Evolutionary conservation across 2,329 filamentous ascomycete genomes (phyloP).

Genomic region (Calonectria montana): DNA sequence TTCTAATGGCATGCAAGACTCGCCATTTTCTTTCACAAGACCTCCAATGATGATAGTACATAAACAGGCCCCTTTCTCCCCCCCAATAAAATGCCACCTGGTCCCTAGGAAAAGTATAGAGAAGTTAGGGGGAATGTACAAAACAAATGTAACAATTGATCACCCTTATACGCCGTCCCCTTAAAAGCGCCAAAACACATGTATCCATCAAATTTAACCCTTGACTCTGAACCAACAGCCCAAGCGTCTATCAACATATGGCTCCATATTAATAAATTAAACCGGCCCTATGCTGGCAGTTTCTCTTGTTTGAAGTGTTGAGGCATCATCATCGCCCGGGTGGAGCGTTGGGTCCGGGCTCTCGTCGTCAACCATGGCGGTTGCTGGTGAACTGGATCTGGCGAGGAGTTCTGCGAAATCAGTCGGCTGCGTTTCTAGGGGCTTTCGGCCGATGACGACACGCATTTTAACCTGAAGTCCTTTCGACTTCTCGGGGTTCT

Average conservation of each 20-base stretch:
- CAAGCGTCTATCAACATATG: constrained; percentile 7
- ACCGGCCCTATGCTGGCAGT: constrained; percentile 1
- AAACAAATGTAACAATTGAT: constrained; percentile 29
- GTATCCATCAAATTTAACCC: constrained; percentile 24
- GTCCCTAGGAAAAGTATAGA: constrained; percentile 30
- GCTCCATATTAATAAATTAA: constrained; percentile 15
- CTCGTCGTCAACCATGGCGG: constrained; percentile 32
- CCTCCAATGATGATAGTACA: constrained; percentile 25
- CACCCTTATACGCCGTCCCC: constrained; percentile 34
- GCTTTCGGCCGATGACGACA: constrained; percentile 63
- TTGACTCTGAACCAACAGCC: not conserved
- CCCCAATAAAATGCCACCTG: constrained; percentile 20
- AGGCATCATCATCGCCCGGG: constrained; percentile 29
- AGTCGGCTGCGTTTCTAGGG: constrained; percentile 45
- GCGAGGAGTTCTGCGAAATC: constrained; percentile 32
- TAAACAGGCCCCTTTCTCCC: constrained; percentile 19
- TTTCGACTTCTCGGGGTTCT: constrained; percentile 56
- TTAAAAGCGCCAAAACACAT: constrained; percentile 35
- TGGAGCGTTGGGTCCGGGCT: constrained; percentile 40
- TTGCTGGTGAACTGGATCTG: constrained; percentile 31
- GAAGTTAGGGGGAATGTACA: constrained; percentile 34
- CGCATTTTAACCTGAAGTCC: constrained; percentile 60
- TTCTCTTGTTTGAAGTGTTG: constrained; percentile 9
- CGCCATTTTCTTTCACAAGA: constrained; percentile 31
- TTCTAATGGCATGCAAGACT: constrained; percentile 13